Conservation (phyloP, 495 filamentous ascomycete genomes). For the Aspergillus diversus region DNA sequence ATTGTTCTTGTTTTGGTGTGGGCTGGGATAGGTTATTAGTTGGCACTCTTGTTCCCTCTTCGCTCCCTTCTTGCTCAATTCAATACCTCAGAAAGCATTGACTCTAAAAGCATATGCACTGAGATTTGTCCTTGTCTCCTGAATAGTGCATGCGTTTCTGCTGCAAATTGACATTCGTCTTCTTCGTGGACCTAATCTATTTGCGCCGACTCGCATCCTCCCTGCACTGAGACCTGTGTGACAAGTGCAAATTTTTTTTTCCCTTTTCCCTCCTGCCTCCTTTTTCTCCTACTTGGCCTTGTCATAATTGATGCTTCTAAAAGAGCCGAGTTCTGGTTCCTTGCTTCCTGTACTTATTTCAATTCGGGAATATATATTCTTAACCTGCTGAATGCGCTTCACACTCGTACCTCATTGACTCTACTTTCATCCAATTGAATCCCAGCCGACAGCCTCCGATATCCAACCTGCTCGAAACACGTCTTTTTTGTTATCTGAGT, state of each 20-base stretch:
- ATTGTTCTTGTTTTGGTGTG: constrained; percentile 23
- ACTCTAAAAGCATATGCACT: constrained; percentile 23
- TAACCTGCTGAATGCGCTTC: constrained; percentile 35
- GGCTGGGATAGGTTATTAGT: constrained; percentile 28
- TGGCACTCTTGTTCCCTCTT: constrained; percentile 21
- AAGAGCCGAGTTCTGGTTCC: constrained; percentile 15
- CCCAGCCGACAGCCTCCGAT: constrained; percentile 33
- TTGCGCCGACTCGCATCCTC: constrained; percentile 37
- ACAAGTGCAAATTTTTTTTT: constrained; percentile 18
- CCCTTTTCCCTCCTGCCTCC: constrained; percentile 16
- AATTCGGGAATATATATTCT: constrained; percentile 45
- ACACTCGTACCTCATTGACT: constrained; percentile 42
- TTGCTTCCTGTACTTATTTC: constrained; percentile 29
- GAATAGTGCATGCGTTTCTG: constrained; percentile 31
- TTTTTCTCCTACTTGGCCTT: constrained; percentile 20
- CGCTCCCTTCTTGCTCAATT: constrained; percentile 18
- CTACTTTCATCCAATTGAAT: constrained; percentile 38
- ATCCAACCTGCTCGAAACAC: constrained; percentile 49
- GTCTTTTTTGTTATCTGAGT: constrained; percentile 32
- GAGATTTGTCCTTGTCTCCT: constrained; percentile 28
- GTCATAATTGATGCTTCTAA: constrained; percentile 21
- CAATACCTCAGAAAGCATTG: constrained; percentile 26
- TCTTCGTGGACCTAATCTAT: constrained; percentile 43
- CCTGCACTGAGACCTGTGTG: constrained; percentile 28
- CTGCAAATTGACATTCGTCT: constrained; percentile 27